Conservation (phyloP, 179 eudicot genomes). For the Patellifolia procumbens region DNA sequence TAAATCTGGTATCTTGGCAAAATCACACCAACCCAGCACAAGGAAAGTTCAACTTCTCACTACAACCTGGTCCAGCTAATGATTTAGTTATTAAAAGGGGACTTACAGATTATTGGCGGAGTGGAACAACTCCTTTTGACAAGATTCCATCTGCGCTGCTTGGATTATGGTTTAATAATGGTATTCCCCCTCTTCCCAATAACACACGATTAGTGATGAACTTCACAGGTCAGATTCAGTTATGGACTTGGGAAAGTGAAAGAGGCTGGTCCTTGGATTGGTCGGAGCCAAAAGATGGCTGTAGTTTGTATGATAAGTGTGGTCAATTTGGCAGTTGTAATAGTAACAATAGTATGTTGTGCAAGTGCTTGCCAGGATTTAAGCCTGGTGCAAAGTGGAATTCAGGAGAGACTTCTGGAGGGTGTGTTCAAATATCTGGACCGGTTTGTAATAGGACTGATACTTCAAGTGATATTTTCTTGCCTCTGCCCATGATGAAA, state of each 20-base stretch:
- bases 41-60: constrained; percentile 13
- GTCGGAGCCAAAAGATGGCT: constrained; percentile 26
- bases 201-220: constrained; percentile 25
- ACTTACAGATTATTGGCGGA: constrained; percentile 13
- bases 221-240: constrained; percentile 27
- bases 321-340: constrained; percentile 38
- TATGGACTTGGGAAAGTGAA: constrained; percentile 12
- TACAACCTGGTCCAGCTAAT: background rate
- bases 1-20: constrained; percentile 27
- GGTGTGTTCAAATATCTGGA: constrained; percentile 21
- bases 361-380: constrained; percentile 42
- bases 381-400: constrained; percentile 25
- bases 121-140: background rate
- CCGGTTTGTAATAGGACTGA: background rate
- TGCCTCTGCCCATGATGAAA: constrained; percentile 27
- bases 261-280: constrained; percentile 15
- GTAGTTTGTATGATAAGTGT: constrained; percentile 26
- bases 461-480: constrained; percentile 13
- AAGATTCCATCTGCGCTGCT: background rate
- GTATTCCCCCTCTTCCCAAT: background rate
- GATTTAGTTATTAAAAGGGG: background rate
- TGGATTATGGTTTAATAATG: background rate
- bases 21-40: constrained; percentile 8
- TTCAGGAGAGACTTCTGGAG: constrained; percentile 19
- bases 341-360: constrained; percentile 5